A percentile compares a stretch with the other conserved stretches of the same genome.
Conservation (phyloP, 306 rosid species). For the Arachis hypogaea region DNA sequence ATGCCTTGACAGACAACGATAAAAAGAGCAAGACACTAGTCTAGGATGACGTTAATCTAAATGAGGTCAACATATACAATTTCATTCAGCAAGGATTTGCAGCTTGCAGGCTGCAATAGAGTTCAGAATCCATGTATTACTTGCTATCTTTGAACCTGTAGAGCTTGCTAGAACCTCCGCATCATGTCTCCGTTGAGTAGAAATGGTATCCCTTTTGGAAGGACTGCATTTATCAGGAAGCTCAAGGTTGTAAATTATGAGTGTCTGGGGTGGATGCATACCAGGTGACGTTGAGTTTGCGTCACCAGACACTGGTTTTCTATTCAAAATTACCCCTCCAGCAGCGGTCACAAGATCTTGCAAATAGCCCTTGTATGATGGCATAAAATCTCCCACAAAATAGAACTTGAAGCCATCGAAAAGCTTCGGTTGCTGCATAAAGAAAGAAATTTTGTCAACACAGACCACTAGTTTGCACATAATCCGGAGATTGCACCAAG, state of each 20-base stretch:
- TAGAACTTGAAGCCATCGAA: conserved; percentile 77
- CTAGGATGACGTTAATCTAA: conserved; percentile 31
- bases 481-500: conserved; percentile 26
- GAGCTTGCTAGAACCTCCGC: conserved; percentile 74
- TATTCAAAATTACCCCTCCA: conserved; percentile 80
- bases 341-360: conserved; percentile 85
- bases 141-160: conserved; percentile 65
- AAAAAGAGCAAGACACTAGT: background rate
- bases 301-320: conserved; percentile 69
- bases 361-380: conserved; percentile 78
- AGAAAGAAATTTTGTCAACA: conserved; percentile 30
- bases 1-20: background rate
- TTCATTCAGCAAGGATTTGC: conserved; percentile 53
- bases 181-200: conserved; percentile 49
- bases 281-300: conserved; percentile 35
- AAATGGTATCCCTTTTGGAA: conserved; percentile 40
- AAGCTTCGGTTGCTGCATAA: conserved; percentile 80
- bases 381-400: conserved; percentile 68
- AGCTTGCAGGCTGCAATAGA: conserved; percentile 88
- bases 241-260: conserved; percentile 77
- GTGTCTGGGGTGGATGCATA: conserved; percentile 49
- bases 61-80: conserved; percentile 30
- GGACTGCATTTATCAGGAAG: conserved; percentile 56
- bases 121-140: conserved; percentile 81
- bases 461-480: conserved; percentile 25